Evolutionary conservation across 164 flowering plant species (phyloP), one percentile per base, ranked within the genome.

Genomic region (Stephania cephalantha): DNA sequence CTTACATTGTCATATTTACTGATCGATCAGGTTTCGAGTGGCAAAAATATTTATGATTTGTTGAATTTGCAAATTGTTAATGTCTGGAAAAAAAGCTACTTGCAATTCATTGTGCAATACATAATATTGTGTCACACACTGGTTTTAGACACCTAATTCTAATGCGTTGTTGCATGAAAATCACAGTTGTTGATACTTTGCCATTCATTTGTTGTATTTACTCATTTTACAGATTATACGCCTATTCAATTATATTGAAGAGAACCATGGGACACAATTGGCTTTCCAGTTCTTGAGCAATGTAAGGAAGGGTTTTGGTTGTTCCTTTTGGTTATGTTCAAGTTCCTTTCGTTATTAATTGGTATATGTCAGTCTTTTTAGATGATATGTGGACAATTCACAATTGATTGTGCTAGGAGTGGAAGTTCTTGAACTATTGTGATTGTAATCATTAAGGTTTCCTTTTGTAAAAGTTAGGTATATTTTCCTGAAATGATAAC

Each of bases 221-320:
- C 46, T 70, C 58, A 18, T 76, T 81, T 79, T 83, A 86, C 95
- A 96, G 99, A 86, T 92, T 66, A 91, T 91, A 78, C 91, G 90
- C 1, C 90, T 96, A 65, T 96, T 94, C 81, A 76, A 83, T 45
- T 87, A 88, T 78, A 85, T 92, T 46, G 83, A 90, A 85, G 97
- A 92, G 84, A 86, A 86, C 73, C 82, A 92, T 79, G 99, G 95
- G 73, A 78, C 78, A 30, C 88, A 55, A 58, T 81, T 81, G 72
- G 98, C 98, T 68, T 94, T 91, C 79, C 88, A 89, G 79, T 96
- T 92, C 82, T 74, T 96, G 84, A 86, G 90, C 85, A 90, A 88
- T 84, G 98, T 95, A 89, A 68, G 94, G 52, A n/a, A 44, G 18
- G 30, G 52, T 22, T 29, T 30, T 71, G 7, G 13, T 6, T 11